Base-by-base conservation (phyloP, 2,329 filamentous ascomycete species). In the Penicillium psychrosexuale region DNA sequence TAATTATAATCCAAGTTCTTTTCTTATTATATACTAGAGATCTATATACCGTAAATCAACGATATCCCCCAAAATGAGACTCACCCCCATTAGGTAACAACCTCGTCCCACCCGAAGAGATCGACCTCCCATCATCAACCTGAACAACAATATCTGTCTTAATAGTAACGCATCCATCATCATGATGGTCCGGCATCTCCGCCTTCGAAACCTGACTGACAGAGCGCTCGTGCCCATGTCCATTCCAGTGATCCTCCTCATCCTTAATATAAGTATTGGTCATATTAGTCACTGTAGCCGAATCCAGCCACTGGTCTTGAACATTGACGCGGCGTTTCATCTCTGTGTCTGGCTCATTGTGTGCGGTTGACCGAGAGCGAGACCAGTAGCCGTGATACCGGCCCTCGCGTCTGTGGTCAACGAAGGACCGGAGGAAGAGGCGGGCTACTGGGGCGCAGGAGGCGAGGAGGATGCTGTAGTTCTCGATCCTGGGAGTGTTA, bases 391-490 rank as follows among this genome's bases (percentile, higher is more conserved):
- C 60, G 4, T 51, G 38, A 33, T 47, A 34, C 36, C 56, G 57
- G 11, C 63, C 60, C 28, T 63, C 52, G 34, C 59, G 59, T 46
- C 59, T 56, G 42, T 63, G 58, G 38, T 70, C 63, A 30, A 70
- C 62, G 31, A 72, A 60, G 22, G 62, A 60, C 15, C 67, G 63
- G 19, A 71, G 61, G 55, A 72, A 70, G 27, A 73, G 65, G 3
- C 71, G 67, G 36, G 67, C 64, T 27, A 73, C 64, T 1, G 70
- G 69, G 3, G 69, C 68, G 6, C 68, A 71, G 3, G 69, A 69
- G 17, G 71, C 72, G 19, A 74, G 63, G 0, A 73, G 63, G 17
- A 74, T 73, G 52, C 63, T 67, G 54, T 71, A 72, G 46, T 74
- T 73, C 53, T 74, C 71, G 19, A 74, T 72, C 37, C 69, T 73